Conservation (phyloP, 768 basidiomycete species). For the Pleurotus platypus region DNA sequence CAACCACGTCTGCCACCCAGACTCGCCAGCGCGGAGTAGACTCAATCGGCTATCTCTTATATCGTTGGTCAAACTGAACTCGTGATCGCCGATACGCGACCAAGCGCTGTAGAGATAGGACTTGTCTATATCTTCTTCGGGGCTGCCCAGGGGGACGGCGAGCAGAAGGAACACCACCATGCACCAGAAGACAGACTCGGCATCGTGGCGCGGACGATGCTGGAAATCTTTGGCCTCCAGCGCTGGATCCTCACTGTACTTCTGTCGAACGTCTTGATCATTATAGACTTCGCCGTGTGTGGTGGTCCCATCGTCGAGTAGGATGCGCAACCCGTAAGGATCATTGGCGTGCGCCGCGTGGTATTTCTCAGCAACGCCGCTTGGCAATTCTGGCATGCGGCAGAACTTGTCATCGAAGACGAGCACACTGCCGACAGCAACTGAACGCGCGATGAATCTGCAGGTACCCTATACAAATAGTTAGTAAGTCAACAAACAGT, state of each 20-base stretch:
- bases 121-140: neutral
- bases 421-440: neutral
- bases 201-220: conserved; percentile 7
- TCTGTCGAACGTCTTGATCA: neutral
- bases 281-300: neutral
- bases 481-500: too few species aligned
- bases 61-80: too few species aligned
- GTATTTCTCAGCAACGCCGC: neutral
- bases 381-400: neutral
- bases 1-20: neutral
- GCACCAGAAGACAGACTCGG: conserved; percentile 8
- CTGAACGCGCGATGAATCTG: conserved; percentile 2
- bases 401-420: neutral
- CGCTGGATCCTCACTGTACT: neutral
- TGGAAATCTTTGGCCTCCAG: neutral
- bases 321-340: too few species aligned
- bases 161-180: conserved; percentile 4
- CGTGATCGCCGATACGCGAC: too few species aligned
- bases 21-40: too few species aligned
- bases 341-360: too few species aligned
- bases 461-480: conserved; percentile 3
- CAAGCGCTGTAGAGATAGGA: too few species aligned
- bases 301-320: too few species aligned
- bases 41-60: too few species aligned
- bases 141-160: neutral